Conservation (phyloP, 1,284 basidiomycete genomes). For the Ustilago trichophora region DNA sequence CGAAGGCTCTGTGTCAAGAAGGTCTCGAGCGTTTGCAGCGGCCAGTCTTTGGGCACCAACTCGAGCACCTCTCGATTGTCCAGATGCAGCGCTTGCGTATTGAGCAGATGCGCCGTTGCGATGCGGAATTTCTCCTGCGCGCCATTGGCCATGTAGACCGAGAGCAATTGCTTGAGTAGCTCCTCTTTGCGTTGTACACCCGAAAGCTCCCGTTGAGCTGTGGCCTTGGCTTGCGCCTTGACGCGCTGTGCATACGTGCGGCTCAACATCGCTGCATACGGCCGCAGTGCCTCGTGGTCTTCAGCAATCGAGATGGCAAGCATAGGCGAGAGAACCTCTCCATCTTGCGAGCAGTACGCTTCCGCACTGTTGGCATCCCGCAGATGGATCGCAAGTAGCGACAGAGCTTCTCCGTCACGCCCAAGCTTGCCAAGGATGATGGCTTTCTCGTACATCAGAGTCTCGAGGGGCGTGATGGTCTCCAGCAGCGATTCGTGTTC, state of each 20-base stretch:
- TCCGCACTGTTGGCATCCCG: slow-evolving; percentile 57
- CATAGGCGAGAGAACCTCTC: slow-evolving; percentile 50
- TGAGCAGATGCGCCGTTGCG: slow-evolving; percentile 55
- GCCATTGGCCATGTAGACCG: slow-evolving; percentile 46
- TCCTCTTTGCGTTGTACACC: slow-evolving; percentile 26
- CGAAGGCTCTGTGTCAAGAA: slow-evolving; percentile 54
- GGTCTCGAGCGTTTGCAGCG: slow-evolving; percentile 48
- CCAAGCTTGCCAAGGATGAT: slow-evolving; percentile 53
- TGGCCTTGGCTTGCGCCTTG: slow-evolving; percentile 23
- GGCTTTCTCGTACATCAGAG: slow-evolving; percentile 46
- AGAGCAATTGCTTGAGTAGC: slow-evolving; percentile 38
- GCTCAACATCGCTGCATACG: slow-evolving; percentile 41
- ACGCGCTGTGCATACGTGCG: slow-evolving; percentile 36
- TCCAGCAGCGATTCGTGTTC: slow-evolving; percentile 26
- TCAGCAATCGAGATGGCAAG: slow-evolving; percentile 41
- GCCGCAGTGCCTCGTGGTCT: slow-evolving; percentile 25
- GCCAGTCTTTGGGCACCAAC: slow-evolving; percentile 53
- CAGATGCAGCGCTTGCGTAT: slow-evolving; percentile 51
- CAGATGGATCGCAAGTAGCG: slow-evolving; percentile 47
- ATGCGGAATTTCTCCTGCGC: slow-evolving; percentile 44
- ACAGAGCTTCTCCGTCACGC: slow-evolving; percentile 46
- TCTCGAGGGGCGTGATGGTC: slow-evolving; percentile 12
- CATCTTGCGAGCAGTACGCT: slow-evolving; percentile 55
- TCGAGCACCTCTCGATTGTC: slow-evolving; percentile 48
- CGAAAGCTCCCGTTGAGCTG: slow-evolving; percentile 6